Evolutionary conservation across 2,329 filamentous ascomycete genomes (phyloP), one percentile per base, ranked within the genome.

Genomic region (Ploettnerulaceae sp.): DNA sequence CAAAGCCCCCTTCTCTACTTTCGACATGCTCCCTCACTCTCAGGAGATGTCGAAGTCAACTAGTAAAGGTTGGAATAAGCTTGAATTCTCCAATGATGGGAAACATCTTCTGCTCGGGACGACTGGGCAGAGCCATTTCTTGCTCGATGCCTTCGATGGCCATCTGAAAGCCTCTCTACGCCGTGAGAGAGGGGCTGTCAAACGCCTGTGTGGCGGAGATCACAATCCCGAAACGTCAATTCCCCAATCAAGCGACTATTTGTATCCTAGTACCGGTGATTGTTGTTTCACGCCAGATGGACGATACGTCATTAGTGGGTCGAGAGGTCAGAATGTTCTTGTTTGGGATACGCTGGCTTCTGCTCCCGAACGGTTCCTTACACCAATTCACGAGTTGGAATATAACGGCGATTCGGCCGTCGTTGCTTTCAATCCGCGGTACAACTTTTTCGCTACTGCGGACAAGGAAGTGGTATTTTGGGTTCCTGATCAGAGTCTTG

Each of bases 31-130:
- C 49, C 68, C 61, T 59, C 72, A 40, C 71, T 77, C 53, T 5
- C 76, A 82, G 37, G 81, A 85, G 11, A 58, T 74, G 65, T 51
- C 76, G 66, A 38, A 72, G 56, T 41, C 48, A 41, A 67, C 76
- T 1, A 71, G 78, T 51, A 76, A 75, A 42, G 83, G 83, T 8
- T 98, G 93, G 93, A 93, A 87, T 1, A 89, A 86, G 57, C 75
- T 98, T 32, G 89, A 95, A 60, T 97, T 98, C 64, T 93, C 88
- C 48, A 98, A 98, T 60, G 93, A 98, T 61, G 93, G 93, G 14
- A 95, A 95, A 62, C 80, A 80, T 50, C 69, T 98, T 37, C 75
- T 98, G 4, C 67, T 98, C 14, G 87, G 86, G 11, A 97, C 91
- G 2, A 87, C 84, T 38, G 88, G 86, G 5, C 76, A 76, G 41